Evolutionary conservation across 768 basidiomycete genomes (phyloP), one percentile per base, ranked within the genome.

Genomic region (Brasilioporus rufonigricans): DNA sequence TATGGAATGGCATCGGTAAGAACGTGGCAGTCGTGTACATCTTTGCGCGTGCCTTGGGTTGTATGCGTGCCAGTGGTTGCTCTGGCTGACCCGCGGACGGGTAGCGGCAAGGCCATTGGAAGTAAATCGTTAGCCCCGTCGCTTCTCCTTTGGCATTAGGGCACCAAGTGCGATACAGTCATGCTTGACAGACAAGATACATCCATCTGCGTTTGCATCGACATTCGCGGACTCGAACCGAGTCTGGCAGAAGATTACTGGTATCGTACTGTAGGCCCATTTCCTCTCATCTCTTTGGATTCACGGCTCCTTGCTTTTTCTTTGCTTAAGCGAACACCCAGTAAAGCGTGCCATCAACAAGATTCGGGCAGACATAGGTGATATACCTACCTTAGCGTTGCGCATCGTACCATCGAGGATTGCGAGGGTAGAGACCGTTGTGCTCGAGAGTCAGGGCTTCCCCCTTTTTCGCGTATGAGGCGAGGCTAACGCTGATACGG

Each of bases 71-170:
- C n/a, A n/a, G 16, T 44, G 29, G 12, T 31, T 35, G 18, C 21
- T 13, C 19, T 56, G 29, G 32, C 44, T 33, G 33, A 54, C 19
- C 6, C 4, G n/a, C 19, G 18, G 8, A 2, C 16, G 35, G n/a
- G 29, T 58, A 95, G 93, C 12, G 96, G 96, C 3, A 85, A 85
- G 69, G 95, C 92, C 63, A 96, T 96, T 9, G 87, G 92, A 52
- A 96, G 96, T 50, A 98, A 98, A 74, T 93, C 91, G 9, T 94
- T 91, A 4, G 78, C 96, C 31, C 93, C 95, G 63, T 87, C 90
- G 12, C 78, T 98, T 19, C 79, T 96, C 44, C 74, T 93, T 58
- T 78, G 93, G 53, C 95, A 93, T 74, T 96, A 96, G 65, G 93
- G 95, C 59, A 93, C 93, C 2, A 75, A 85, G 19, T 74, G 79